These are phyloP conservation scores for Metschnikowia vanudenii DNA, from an alignment of 805 yeast species.

Conservation along the genomic window DNA sequence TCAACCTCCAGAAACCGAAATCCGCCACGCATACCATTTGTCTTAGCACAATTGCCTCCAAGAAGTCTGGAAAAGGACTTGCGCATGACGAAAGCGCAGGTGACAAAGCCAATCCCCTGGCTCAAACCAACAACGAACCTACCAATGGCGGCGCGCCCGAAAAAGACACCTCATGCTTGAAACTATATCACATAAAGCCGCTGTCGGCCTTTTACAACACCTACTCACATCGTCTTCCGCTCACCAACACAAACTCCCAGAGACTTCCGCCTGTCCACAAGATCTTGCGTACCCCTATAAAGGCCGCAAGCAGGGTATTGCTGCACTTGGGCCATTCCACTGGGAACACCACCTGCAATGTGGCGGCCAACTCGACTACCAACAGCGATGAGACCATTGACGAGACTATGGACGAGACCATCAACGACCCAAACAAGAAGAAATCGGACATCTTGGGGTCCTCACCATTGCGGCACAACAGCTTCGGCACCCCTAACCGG, in stretches of 20 bases:
- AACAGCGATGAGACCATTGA: slow-evolving; percentile 27
- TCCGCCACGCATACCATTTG: slow-evolving; percentile 8
- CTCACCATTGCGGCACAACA: slow-evolving; percentile 32
- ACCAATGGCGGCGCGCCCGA: too few species aligned
- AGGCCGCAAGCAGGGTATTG: slow-evolving; percentile 26
- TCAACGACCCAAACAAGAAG: slow-evolving; percentile 14
- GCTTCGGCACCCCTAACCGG: slow-evolving; percentile 46
- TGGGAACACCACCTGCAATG: slow-evolving; percentile 12
- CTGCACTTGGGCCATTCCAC: slow-evolving; percentile 16
- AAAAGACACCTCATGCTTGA: slow-evolving; percentile 19
- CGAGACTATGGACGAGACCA: slow-evolving; percentile 19
- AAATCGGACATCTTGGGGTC: slow-evolving; percentile 29
- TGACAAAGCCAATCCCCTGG: slow-evolving; percentile 12
- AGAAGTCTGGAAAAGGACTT: background rate
- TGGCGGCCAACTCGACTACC: slow-evolving; percentile 1
- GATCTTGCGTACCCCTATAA: slow-evolving; percentile 45
- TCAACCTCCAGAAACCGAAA: slow-evolving; percentile 16
- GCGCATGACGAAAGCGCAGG: background rate
- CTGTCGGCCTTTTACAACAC: slow-evolving; percentile 32
- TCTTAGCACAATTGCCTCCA: slow-evolving; percentile 10
- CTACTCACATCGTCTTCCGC: slow-evolving; percentile 14
- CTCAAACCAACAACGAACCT: too few species aligned
- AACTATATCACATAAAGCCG: slow-evolving; percentile 39
- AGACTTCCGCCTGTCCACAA: slow-evolving; percentile 41
- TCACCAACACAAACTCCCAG: slow-evolving; percentile 8